These are phyloP conservation scores for Picea abies DNA, from an alignment of 83 land plant genomes.

Conservation along the genomic window DNA sequence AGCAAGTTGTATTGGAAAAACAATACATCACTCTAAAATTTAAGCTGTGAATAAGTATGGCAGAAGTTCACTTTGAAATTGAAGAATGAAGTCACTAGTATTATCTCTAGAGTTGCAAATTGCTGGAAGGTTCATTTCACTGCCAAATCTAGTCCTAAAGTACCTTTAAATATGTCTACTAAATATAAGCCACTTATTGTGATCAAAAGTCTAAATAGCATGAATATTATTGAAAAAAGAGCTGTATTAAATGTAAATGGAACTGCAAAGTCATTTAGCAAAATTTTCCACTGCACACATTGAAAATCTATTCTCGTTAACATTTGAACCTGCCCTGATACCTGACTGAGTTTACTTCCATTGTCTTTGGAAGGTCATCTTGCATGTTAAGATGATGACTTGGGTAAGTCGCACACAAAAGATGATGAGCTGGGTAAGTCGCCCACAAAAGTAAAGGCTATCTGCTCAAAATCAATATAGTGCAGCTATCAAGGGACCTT, in stretches of 20 bases:
- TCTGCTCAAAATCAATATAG: neutral
- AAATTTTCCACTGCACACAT: conserved; percentile 72
- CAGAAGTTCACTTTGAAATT: too few relatives aligned
- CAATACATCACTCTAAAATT: too few relatives aligned
- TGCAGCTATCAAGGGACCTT: neutral
- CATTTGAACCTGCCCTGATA: conserved; percentile 48
- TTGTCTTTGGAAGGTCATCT: conserved; percentile 84
- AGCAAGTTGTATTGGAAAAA: too few relatives aligned
- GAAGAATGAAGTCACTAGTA: too few relatives aligned
- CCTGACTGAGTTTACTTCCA: conserved; percentile 64
- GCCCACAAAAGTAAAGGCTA: conserved; percentile 11
- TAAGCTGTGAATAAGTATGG: too few relatives aligned
- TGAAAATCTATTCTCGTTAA: conserved; percentile 93
- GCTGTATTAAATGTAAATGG: neutral
- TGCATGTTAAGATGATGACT: conserved; percentile 22
- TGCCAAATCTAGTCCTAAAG: too few relatives aligned
- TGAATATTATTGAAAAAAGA: neutral
- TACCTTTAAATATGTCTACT: too few relatives aligned
- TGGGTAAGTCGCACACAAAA: conserved; percentile 32
- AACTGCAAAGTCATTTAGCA: conserved; percentile 52
- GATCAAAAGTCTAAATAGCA: too few relatives aligned
- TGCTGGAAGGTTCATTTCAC: too few relatives aligned
- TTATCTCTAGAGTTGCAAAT: too few relatives aligned
- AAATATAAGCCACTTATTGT: too few relatives aligned
- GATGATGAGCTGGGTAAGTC: conserved; percentile 22